Conservation (phyloP, 176 grass and related monocot genomes). For the Oryza brachyantha region DNA sequence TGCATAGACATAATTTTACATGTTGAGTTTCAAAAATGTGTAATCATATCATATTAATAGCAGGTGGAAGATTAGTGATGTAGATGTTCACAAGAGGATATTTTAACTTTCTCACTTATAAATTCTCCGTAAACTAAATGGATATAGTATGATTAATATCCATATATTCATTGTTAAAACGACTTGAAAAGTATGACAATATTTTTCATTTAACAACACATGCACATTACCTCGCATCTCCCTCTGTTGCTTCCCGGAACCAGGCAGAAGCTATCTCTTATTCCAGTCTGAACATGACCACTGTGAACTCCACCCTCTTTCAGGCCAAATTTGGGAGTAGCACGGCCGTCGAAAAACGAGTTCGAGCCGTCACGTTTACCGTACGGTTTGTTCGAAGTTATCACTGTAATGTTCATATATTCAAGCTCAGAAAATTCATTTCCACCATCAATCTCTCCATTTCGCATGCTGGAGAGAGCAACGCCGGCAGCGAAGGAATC, state of each 20-base stretch:
- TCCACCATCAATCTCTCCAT: conserved; percentile 33
- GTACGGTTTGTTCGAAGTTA: conserved; percentile 67
- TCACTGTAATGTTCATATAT: conserved; percentile 61
- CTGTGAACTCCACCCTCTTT: conserved; percentile 54
- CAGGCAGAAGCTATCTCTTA: conserved; percentile 60
- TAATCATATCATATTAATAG: background rate
- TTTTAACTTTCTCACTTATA: background rate
- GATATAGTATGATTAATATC: background rate
- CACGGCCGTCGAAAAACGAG: conserved; percentile 51
- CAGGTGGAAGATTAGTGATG: background rate
- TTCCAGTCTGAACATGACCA: conserved; percentile 73
- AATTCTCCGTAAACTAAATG: background rate
- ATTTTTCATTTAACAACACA: background rate
- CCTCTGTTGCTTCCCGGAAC: conserved; percentile 35
- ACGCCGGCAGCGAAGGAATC: conserved; percentile 64
- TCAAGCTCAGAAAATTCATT: conserved; percentile 75
- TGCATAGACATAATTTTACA: background rate
- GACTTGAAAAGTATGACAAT: background rate
- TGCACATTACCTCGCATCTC: conserved; percentile 56
- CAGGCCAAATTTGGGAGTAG: conserved; percentile 51
- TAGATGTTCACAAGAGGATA: background rate
- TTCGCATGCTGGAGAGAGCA: conserved; percentile 57
- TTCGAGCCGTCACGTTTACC: conserved; percentile 51
- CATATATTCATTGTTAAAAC: background rate
- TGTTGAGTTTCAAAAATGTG: background rate